Percentiles rank a stretch among this genome's conserved stretches.
Conservation (phyloP, 768 basidiomycete species). For the Agrocybe praecox region DNA sequence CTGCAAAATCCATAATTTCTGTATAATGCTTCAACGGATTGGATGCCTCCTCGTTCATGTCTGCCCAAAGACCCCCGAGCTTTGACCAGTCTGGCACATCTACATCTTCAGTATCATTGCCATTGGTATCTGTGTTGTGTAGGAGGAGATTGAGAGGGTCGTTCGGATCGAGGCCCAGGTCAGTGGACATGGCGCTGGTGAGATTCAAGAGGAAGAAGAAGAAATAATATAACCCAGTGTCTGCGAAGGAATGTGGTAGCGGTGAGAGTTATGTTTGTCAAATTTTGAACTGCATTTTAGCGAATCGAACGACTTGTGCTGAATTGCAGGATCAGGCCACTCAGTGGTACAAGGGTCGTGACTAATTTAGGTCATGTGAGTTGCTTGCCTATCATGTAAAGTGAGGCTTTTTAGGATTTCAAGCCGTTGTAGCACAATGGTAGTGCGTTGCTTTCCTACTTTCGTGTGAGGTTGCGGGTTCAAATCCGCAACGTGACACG, state of each 20-base stretch:
- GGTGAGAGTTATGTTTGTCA: neutral
- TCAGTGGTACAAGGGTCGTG: no score
- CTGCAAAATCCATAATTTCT: conserved; percentile 45
- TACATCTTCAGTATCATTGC: conserved; percentile 30
- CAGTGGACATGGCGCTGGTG: conserved; percentile 31
- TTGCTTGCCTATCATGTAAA: neutral
- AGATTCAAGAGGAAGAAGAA: neutral
- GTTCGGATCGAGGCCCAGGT: conserved; percentile 52
- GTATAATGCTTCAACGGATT: conserved; percentile 30
- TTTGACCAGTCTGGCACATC: conserved; percentile 57
- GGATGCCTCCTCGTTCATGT: conserved; percentile 25
- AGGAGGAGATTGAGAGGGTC: conserved; percentile 65
- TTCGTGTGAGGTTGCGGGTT: neutral
- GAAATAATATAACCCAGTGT: neutral
- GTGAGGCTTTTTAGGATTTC: neutral
- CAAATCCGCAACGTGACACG: neutral
- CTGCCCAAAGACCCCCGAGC: conserved; percentile 52
- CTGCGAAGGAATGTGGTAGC: neutral
- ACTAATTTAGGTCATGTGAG: neutral
- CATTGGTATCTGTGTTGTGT: conserved; percentile 42
- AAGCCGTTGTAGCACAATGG: conserved; percentile 28
- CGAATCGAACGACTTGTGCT: conserved; percentile 7
- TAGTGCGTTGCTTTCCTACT: conserved; percentile 30
- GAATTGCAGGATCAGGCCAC: conserved; percentile 11
- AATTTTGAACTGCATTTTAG: neutral